Evolutionary conservation across 2,329 filamentous ascomycete species (phyloP).

Genomic region (Talaromyces atroroseus): DNA sequence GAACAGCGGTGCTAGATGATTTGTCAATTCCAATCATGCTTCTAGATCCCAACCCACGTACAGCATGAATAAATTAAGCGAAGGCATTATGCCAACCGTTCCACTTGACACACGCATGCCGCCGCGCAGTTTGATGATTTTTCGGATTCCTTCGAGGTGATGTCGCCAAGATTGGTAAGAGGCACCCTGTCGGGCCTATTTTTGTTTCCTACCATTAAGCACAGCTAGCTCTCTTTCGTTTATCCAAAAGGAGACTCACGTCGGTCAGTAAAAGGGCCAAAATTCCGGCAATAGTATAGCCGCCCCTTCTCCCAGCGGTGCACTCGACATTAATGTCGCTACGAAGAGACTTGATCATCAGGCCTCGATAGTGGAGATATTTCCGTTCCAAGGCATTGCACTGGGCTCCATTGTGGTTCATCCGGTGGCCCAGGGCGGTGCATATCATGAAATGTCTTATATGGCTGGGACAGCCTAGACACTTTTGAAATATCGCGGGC

Average conservation of each 20-base stretch:
- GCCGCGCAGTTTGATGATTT: neutral
- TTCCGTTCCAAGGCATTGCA: constrained; percentile 17
- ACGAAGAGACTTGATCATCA: constrained; percentile 27
- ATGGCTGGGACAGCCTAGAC: constrained; percentile 22
- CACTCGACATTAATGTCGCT: constrained; percentile 20
- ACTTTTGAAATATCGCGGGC: constrained; percentile 15
- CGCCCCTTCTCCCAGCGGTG: neutral
- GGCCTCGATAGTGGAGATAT: constrained; percentile 28
- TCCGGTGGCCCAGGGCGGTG: constrained; percentile 30
- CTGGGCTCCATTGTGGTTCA: constrained; percentile 21
- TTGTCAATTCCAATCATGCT: neutral
- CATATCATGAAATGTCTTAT: constrained; percentile 26
- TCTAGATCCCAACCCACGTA: neutral
- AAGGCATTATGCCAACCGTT: neutral
- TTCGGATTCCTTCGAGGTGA: neutral
- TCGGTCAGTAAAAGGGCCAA: neutral
- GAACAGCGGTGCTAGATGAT: neutral
- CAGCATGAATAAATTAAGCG: neutral
- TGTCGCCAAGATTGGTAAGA: neutral
- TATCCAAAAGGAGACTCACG: neutral
- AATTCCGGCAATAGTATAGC: neutral
- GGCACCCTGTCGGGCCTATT: neutral
- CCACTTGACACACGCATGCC: neutral
- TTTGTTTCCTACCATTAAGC: neutral
- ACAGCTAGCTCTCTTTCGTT: neutral